Conservation (phyloP, 352 stramenopile genomes). For the Phytophthora lateralis region DNA sequence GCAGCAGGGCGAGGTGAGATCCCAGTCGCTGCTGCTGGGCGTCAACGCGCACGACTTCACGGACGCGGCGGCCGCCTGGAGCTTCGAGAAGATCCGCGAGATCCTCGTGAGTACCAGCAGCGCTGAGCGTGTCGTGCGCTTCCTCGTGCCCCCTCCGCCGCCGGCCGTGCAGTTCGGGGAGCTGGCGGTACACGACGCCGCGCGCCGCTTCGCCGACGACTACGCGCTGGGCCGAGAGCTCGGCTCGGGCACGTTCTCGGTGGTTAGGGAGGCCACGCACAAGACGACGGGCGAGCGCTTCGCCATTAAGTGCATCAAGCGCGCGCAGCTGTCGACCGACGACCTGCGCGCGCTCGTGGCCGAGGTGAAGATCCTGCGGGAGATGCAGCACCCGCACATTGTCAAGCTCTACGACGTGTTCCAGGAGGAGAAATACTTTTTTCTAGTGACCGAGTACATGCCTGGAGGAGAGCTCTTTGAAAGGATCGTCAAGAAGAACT, state of each 20-base stretch:
- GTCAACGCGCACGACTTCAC: conserved; percentile 80
- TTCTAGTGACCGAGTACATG: conserved; percentile 98
- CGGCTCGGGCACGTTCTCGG: conserved; percentile 68
- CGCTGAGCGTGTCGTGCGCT: conserved; percentile 62
- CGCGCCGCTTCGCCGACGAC: conserved; percentile 59
- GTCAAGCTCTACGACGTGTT: conserved; percentile 92
- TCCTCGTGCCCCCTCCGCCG: conserved; percentile 57
- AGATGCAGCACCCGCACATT: conserved; percentile 90
- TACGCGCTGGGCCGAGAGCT: conserved; percentile 78
- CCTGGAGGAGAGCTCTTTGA: conserved; percentile 87
- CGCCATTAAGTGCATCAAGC: conserved; percentile 91
- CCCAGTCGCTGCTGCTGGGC: conserved; percentile 59
- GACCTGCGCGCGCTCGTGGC: conserved; percentile 82
- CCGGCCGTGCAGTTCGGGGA: conserved; percentile 41
- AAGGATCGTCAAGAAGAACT: conserved; percentile 88
- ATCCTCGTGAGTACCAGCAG: conserved; percentile 70
- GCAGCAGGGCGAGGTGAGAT: conserved; percentile 41
- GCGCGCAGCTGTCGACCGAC: conserved; percentile 62
- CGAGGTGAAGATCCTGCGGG: conserved; percentile 75
- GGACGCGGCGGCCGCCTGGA: conserved; percentile 33
- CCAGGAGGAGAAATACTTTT: conserved; percentile 93
- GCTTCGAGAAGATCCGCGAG: conserved; percentile 74
- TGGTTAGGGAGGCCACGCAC: conserved; percentile 70
- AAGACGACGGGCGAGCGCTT: conserved; percentile 49
- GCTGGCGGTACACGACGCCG: conserved; percentile 27